Evolutionary conservation across 2,329 filamentous ascomycete species (phyloP).

Genomic region (Xylariaceae sp.): DNA sequence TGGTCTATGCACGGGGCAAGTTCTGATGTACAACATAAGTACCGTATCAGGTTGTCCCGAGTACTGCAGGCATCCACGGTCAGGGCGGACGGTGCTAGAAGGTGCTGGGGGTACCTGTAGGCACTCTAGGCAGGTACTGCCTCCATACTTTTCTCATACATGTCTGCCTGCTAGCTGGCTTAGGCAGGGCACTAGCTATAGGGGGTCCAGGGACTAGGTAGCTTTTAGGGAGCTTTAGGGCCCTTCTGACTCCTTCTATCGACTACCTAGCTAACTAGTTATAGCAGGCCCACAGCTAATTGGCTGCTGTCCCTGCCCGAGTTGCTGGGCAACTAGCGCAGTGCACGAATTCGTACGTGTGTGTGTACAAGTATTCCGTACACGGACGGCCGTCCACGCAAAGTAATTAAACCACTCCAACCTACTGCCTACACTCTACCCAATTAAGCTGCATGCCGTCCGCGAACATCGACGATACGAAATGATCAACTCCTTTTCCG

Average conservation of each 20-base stretch:
- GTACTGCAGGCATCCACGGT: too few relatives aligned
- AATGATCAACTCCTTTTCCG: slow-evolving; percentile 1
- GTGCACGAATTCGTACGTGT: not conserved
- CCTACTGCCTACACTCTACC: slow-evolving; percentile 4
- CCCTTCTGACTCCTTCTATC: not conserved
- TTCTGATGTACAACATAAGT: too few relatives aligned
- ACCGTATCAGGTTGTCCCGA: too few relatives aligned
- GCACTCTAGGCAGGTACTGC: not conserved
- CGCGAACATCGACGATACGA: slow-evolving; percentile 7
- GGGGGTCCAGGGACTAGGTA: not conserved
- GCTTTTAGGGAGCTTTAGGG: not conserved
- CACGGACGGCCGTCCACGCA: not conserved
- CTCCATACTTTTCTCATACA: not conserved
- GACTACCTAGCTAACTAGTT: not conserved
- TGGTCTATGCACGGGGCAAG: too few relatives aligned
- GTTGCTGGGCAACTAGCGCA: slow-evolving; percentile 21
- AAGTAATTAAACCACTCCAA: slow-evolving; percentile 20
- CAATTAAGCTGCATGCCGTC: slow-evolving; percentile 12
- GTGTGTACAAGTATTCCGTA: not conserved
- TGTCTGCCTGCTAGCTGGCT: not conserved
- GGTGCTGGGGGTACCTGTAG: too few relatives aligned
- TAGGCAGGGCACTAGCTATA: not conserved
- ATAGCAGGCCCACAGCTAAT: not conserved
- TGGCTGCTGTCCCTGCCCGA: slow-evolving; percentile 1
- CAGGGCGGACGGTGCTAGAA: too few relatives aligned